These are phyloP conservation scores for Nephelium lappaceum DNA, from an alignment of 345 rosid genomes.

Conservation along the genomic window DNA sequence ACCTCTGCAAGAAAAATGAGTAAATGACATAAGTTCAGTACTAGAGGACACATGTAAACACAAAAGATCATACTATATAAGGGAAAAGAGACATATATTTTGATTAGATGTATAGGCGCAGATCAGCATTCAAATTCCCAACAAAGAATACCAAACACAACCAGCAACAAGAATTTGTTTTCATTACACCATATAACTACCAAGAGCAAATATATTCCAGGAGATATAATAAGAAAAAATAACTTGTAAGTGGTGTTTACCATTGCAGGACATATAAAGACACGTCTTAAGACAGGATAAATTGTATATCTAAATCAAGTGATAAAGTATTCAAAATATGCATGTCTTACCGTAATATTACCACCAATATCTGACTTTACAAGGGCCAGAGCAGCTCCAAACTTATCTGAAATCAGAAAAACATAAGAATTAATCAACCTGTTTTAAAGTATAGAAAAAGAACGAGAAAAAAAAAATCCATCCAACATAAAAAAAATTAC, in stretches of 20 bases:
- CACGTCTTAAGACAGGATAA: background rate
- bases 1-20: constrained; percentile 50
- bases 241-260: background rate
- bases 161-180: background rate
- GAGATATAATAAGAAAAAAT: background rate
- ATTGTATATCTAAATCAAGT: background rate
- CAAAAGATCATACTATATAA: background rate
- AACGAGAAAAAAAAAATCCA: background rate
- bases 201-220: background rate
- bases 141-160: background rate
- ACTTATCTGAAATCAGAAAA: constrained; percentile 60
- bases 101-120: background rate
- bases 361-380: constrained; percentile 93
- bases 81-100: background rate
- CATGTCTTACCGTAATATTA: constrained; percentile 63
- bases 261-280: background rate
- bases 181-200: background rate
- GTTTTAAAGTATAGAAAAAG: no score
- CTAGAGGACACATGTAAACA: background rate
- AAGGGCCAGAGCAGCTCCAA: constrained; percentile 89
- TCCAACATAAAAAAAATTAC: background rate
- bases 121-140: background rate
- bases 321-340: background rate
- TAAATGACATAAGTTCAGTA: background rate
- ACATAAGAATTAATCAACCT: background rate